Evolutionary conservation across 1,284 basidiomycete species (phyloP), one percentile per base, ranked within the genome.

Genomic region (Coniophora puteana): DNA sequence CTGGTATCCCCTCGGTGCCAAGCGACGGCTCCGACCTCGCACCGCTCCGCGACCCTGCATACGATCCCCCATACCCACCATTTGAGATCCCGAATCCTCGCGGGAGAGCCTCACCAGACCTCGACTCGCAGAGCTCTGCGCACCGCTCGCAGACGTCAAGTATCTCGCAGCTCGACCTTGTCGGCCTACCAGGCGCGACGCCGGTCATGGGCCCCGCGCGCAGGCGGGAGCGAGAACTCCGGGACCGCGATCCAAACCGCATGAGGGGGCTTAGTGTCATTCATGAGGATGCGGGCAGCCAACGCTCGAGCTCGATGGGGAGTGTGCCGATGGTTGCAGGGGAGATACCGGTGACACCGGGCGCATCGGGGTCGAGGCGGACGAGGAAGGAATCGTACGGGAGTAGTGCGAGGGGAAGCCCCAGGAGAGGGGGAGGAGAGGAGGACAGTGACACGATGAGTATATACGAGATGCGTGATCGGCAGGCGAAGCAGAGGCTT

Each of bases 151-250:
- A 45, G 7, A 21, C 59, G 11, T 65, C 69, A 3, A 60, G 52
- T 1, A 63, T 71, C 8, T 70, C 69, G 4, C 61, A 66, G 22
- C 66, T 67, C 17, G 69, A 71, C 18, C 53, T 71, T 17, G 53
- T 69, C 12, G 63, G 53, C 35, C 38, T 65, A 13, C 61, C 67
- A 3, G 37, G 39, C 5, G 33, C 45, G n/a, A 44, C 50, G 24
- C 24, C 13, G 5, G 29, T 36, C 46, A 20, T 46, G 46, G 24
- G 39, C 44, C 14, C 38, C 41, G 50, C 29, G 38, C 61, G 26
- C 41, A 47, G 46, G 5, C 48, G 59, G 17, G 58, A 54, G 47
- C n/a, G n/a, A n/a, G n/a, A n/a, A n/a, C n/a, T n/a, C n/a, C n/a
- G n/a, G n/a, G n/a, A n/a, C n/a, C n/a, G n/a, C n/a, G n/a, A n/a